phyloP scores from a whole-genome alignment of 352 stramenopile species.

The Phytophthora ohioensis region DNA sequence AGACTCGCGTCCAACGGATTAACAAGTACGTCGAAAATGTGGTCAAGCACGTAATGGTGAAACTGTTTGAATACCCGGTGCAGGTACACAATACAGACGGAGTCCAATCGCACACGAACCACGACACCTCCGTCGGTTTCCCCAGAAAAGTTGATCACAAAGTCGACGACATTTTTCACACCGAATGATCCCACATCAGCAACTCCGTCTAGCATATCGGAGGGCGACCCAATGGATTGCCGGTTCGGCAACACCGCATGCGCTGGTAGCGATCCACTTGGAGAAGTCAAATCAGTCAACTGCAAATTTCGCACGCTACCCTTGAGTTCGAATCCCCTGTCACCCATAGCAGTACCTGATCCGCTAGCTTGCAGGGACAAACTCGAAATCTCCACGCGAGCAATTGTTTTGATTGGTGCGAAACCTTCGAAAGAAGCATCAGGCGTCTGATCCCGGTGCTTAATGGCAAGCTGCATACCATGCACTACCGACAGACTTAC shows the following conservation, averaged over 20 bases:
- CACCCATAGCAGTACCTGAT: constrained; percentile 21
- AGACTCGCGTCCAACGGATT: constrained; percentile 41
- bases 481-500: constrained; percentile 37
- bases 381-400: constrained; percentile 43
- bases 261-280: constrained; percentile 41
- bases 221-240: constrained; percentile 73
- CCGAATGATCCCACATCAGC: constrained; percentile 57
- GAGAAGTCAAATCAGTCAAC: constrained; percentile 69
- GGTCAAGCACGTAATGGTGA: constrained; percentile 76
- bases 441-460: constrained; percentile 48
- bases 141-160: constrained; percentile 46
- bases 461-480: constrained; percentile 50
- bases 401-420: constrained; percentile 37
- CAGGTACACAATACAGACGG: constrained; percentile 83
- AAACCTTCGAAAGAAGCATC: constrained; percentile 14
- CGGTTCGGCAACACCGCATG: constrained; percentile 64
- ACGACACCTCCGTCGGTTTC: constrained; percentile 28
- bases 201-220: constrained; percentile 49
- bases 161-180: constrained; percentile 78
- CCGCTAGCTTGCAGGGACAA: constrained; percentile 41
- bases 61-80: constrained; percentile 91
- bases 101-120: constrained; percentile 74
- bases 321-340: constrained; percentile 54
- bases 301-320: constrained; percentile 76
- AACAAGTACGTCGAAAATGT: constrained; percentile 43